Evolutionary conservation across 139 green algal species (phyloP).

Genomic region (Nannochloris sp.): DNA sequence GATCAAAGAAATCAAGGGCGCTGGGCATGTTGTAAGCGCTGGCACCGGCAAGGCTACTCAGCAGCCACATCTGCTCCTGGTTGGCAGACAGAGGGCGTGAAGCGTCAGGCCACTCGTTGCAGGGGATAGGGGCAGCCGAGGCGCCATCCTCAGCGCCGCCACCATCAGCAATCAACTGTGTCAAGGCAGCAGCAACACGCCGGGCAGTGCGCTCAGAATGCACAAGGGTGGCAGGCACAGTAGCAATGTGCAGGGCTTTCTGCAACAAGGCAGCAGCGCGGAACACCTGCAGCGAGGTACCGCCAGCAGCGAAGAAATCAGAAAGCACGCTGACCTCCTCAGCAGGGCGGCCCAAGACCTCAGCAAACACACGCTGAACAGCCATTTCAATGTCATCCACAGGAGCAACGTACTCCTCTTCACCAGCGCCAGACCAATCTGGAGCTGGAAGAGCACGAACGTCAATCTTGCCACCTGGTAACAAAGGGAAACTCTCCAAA

Average conservation of each 20-base stretch:
- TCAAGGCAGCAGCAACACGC: not conserved
- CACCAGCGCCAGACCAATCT: not conserved
- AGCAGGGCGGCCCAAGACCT: not conserved
- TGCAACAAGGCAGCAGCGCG: not conserved
- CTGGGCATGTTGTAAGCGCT: too few relatives aligned
- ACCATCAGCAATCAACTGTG: not conserved
- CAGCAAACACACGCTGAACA: not conserved
- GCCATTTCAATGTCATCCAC: not conserved
- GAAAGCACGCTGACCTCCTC: not conserved
- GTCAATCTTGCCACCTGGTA: slow-evolving; percentile 13
- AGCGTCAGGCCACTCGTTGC: not conserved
- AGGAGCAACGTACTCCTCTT: slow-evolving; percentile 6
- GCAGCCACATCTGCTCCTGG: not conserved
- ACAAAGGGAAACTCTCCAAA: slow-evolving; percentile 5
- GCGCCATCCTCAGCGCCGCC: not conserved
- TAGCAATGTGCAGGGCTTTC: not conserved
- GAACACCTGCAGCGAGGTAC: not conserved
- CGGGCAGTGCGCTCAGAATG: not conserved
- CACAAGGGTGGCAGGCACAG: not conserved
- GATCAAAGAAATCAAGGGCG: too few relatives aligned
- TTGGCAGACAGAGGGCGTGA: not conserved
- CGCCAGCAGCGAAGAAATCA: slow-evolving; percentile 1
- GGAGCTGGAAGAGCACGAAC: not conserved
- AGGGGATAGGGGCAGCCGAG: too few relatives aligned
- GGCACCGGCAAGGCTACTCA: too few relatives aligned